phyloP scores from a whole-genome alignment of 148 eudicot species.

The Nyssa sinensis region DNA sequence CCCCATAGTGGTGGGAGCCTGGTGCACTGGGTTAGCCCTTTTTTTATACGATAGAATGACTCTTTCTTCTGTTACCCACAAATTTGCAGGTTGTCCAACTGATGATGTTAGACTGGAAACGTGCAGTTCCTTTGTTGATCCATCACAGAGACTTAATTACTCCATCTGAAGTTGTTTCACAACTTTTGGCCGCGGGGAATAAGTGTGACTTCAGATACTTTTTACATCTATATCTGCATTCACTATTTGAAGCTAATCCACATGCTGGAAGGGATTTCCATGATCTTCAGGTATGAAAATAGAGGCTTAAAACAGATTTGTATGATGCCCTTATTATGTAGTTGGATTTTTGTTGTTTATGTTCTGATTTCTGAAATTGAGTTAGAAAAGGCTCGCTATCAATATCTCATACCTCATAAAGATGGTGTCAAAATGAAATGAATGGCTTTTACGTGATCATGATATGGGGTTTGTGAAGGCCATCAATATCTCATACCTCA shows the following conservation, averaged over 20 bases:
- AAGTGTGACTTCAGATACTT: conserved; percentile 68
- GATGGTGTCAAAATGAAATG: background rate
- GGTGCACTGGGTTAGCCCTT: too few relatives aligned
- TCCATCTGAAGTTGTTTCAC: conserved; percentile 86
- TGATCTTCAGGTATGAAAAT: conserved; percentile 85
- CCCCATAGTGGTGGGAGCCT: too few relatives aligned
- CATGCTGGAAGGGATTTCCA: conserved; percentile 92
- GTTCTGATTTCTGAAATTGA: background rate
- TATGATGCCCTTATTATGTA: background rate
- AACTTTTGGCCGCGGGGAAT: conserved; percentile 60
- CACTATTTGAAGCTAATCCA: conserved; percentile 77
- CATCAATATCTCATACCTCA: too few relatives aligned
- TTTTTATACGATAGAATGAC: too few relatives aligned
- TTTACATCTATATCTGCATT: conserved; percentile 71
- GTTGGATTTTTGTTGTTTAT: background rate
- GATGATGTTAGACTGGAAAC: conserved; percentile 84
- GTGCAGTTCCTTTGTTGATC: conserved; percentile 63
- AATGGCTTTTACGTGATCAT: too few relatives aligned
- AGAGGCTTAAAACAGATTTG: background rate
- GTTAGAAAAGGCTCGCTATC: conserved; percentile 1
- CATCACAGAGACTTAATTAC: conserved; percentile 73
- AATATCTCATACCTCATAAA: background rate
- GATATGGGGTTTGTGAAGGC: too few relatives aligned
- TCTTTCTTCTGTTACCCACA: conserved; percentile 1
- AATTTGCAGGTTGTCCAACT: conserved; percentile 77